phyloP scores from a whole-genome alignment of 2,329 filamentous ascomycete genomes.

The Mycosphaerella sp. region DNA sequence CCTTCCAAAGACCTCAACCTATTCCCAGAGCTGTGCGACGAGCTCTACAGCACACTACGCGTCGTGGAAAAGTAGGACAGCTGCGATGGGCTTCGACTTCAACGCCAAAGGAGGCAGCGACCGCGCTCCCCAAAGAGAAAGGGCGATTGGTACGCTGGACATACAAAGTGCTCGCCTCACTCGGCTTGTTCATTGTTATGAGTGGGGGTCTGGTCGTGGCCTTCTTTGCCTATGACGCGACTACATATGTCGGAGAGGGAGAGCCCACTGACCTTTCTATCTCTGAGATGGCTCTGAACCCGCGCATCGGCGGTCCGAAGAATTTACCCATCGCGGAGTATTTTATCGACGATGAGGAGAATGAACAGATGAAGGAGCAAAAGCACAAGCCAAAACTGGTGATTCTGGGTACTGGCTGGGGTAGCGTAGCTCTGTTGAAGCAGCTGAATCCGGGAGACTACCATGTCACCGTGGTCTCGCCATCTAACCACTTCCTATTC shows the following conservation, averaged over 20 bases:
- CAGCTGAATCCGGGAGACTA: constrained; percentile 85
- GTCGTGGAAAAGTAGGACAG: constrained; percentile 10
- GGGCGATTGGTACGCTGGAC: constrained; percentile 47
- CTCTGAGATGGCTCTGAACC: constrained; percentile 75
- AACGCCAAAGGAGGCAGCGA: not conserved
- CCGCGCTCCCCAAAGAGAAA: constrained; percentile 13
- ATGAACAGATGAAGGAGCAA: constrained; percentile 58
- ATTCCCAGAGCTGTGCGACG: constrained; percentile 18
- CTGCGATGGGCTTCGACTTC: constrained; percentile 20
- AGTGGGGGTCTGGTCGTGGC: constrained; percentile 63
- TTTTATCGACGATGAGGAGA: constrained; percentile 83
- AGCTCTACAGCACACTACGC: constrained; percentile 10
- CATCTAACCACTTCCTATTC: constrained; percentile 95
- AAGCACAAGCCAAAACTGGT: constrained; percentile 91
- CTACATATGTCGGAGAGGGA: constrained; percentile 72
- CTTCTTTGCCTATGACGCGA: constrained; percentile 92
- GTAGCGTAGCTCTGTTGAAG: constrained; percentile 85
- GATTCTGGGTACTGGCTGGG: constrained; percentile 91
- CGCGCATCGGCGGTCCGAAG: constrained; percentile 81
- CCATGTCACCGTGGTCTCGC: constrained; percentile 90
- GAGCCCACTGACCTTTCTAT: constrained; percentile 68
- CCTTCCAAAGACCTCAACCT: constrained; percentile 7
- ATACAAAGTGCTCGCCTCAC: constrained; percentile 63
- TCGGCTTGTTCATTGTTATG: constrained; percentile 70
- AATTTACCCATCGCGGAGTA: constrained; percentile 87